These are phyloP conservation scores for Skeletonema potamos DNA, from an alignment of 108 stramenopile species.

Conservation along the genomic window DNA sequence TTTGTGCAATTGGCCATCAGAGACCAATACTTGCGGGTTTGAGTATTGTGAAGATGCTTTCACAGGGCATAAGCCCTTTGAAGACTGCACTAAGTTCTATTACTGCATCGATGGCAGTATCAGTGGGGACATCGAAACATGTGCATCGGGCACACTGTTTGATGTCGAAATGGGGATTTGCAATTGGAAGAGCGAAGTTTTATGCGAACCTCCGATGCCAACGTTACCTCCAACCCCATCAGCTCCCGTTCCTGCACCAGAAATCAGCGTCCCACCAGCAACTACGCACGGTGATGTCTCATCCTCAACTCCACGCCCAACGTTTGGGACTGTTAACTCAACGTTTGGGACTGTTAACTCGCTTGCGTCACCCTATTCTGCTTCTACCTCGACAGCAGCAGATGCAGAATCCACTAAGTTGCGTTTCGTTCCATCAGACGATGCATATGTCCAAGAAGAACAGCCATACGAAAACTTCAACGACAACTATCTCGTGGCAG, in stretches of 20 bases:
- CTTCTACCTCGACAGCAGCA: neutral
- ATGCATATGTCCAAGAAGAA: slow-evolving; percentile 28
- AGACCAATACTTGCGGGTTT: slow-evolving; percentile 41
- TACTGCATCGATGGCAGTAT: slow-evolving; percentile 35
- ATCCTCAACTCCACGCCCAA: slow-evolving; percentile 3
- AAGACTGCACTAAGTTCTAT: slow-evolving; percentile 44
- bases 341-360: neutral
- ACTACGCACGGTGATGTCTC: slow-evolving; percentile 5
- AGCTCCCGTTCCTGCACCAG: neutral
- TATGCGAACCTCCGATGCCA: slow-evolving; percentile 22
- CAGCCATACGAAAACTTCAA: slow-evolving; percentile 29
- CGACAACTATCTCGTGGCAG: slow-evolving; percentile 34
- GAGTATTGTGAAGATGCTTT: slow-evolving; percentile 35
- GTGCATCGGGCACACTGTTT: slow-evolving; percentile 41
- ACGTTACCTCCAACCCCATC: slow-evolving; percentile 9
- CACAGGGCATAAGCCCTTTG: slow-evolving; percentile 26
- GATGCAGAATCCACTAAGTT: neutral
- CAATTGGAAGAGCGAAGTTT: slow-evolving; percentile 32
- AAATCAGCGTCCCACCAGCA: neutral
- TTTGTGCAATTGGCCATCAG: slow-evolving; percentile 44
- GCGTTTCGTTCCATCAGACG: slow-evolving; percentile 16
- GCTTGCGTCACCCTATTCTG: neutral
- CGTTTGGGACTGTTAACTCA: slow-evolving; percentile 7
- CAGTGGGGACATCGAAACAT: slow-evolving; percentile 37
- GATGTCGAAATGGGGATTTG: slow-evolving; percentile 27